These are phyloP conservation scores for Lactarius psammicola DNA, from an alignment of 768 basidiomycete species.

Conservation along the genomic window DNA sequence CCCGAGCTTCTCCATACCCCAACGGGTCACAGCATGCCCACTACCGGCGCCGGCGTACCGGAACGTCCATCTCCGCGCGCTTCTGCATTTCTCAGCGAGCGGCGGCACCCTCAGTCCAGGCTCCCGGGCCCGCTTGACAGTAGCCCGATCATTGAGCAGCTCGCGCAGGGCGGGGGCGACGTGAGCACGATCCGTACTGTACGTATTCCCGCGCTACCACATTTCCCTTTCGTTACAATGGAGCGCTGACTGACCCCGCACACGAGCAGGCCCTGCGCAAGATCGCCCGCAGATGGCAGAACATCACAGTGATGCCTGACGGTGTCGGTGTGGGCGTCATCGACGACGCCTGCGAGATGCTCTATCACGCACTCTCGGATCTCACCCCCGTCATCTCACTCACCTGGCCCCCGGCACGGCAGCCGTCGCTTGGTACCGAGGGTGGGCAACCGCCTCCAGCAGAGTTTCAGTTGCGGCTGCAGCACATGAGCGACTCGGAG, in stretches of 20 bases:
- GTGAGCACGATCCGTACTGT: constrained; percentile 10
- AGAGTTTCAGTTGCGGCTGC: constrained; percentile 6
- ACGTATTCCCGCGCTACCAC: neutral
- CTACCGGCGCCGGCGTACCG: too few species aligned
- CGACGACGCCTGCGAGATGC: constrained; percentile 10
- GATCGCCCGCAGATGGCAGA: constrained; percentile 18
- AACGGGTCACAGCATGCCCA: constrained; percentile 2
- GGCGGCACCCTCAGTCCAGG: neutral
- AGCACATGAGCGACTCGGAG: constrained; percentile 11
- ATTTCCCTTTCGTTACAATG: too few species aligned
- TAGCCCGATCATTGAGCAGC: constrained; percentile 5
- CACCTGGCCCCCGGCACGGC: constrained; percentile 17
- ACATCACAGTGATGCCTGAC: constrained; percentile 16
- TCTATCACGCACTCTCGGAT: constrained; percentile 4
- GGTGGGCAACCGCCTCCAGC: constrained; percentile 12
- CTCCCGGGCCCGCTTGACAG: constrained; percentile 17
- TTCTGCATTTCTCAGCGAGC: neutral
- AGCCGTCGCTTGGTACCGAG: constrained; percentile 17
- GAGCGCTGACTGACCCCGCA: neutral
- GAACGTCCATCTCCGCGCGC: neutral
- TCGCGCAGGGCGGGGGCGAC: constrained; percentile 3
- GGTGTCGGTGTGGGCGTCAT: constrained; percentile 6
- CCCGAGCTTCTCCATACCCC: constrained; percentile 23
- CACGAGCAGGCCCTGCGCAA: constrained; percentile 1
- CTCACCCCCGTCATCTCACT: constrained; percentile 12